Conservation (phyloP, 176 grass and related monocot genomes). For the Saccharum spontaneum region DNA sequence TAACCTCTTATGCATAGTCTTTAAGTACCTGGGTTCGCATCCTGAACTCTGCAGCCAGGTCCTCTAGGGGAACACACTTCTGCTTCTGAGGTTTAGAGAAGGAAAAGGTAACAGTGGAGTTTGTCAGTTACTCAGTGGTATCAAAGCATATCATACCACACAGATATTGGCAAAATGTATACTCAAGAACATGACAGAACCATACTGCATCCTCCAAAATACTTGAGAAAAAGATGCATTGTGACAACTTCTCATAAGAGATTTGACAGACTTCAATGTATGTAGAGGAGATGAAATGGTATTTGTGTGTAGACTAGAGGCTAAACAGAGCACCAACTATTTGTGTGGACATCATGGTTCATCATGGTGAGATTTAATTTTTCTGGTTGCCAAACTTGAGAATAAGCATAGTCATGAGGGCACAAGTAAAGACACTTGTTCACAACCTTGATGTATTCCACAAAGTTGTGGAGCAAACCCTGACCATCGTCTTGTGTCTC, state of each 20-base stretch:
- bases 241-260: not conserved
- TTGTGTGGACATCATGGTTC: not conserved
- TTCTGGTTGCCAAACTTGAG: not conserved
- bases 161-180: not conserved
- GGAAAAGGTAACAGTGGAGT: not conserved
- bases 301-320: not conserved
- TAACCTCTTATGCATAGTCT: not conserved
- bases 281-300: not conserved
- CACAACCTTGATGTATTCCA: conserved; percentile 88
- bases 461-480: conserved; percentile 80
- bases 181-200: not conserved
- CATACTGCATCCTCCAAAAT: not conserved
- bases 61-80: conserved; percentile 93
- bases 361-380: not conserved
- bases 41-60: conserved; percentile 90
- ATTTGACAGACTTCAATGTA: not conserved
- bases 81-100: conserved; percentile 53
- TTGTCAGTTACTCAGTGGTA: conserved; percentile 12
- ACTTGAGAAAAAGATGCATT: not conserved
- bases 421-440: conserved; percentile 5
- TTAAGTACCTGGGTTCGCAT: conserved; percentile 79
- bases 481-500: conserved; percentile 71
- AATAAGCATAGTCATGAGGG: not conserved
- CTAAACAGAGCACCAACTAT: not conserved
- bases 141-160: not conserved